These are phyloP conservation scores for Candida corydali DNA, from an alignment of 805 yeast genomes.

Conservation along the genomic window DNA sequence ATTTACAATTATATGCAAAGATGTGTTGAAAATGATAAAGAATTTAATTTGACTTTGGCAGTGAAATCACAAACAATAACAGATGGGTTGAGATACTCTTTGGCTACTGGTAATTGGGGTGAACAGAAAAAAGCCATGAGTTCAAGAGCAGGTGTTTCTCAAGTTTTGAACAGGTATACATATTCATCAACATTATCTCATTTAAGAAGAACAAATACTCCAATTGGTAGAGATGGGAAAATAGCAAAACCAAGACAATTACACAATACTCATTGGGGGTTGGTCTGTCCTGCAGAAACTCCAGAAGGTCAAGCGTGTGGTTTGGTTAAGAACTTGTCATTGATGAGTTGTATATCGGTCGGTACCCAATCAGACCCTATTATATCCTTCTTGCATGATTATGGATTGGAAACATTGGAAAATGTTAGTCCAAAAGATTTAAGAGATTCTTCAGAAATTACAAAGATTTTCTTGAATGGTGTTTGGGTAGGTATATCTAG, in stretches of 20 bases:
- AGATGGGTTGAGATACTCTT: conserved; percentile 93
- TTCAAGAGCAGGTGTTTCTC: conserved; percentile 98
- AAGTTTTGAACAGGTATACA: conserved; percentile 95
- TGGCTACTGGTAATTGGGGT: conserved; percentile 99
- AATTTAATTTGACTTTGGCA: conserved; percentile 92
- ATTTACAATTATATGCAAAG: conserved; percentile 98
- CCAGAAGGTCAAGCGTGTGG: conserved; percentile 99
- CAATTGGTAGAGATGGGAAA: conserved; percentile 99
- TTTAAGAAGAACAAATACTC: conserved; percentile 97
- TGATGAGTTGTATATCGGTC: conserved; percentile 97
- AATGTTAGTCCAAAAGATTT: conserved; percentile 78
- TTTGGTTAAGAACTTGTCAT: conserved; percentile 89
- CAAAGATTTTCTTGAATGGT: conserved; percentile 95
- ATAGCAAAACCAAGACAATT: conserved; percentile 98
- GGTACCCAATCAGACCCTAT: conserved; percentile 98
- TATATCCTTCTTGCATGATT: conserved; percentile 87
- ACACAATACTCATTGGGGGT: conserved; percentile 99
- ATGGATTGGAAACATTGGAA: conserved; percentile 99
- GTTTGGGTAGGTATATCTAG: conserved; percentile 99
- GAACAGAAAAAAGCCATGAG: conserved; percentile 99
- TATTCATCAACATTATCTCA: conserved; percentile 98
- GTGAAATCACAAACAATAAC: conserved; percentile 97
- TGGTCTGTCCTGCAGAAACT: conserved; percentile 99
- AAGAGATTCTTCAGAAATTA: conserved; percentile 48
- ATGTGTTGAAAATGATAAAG: conserved; percentile 97